Evolutionary conservation across 177 flowering plant species (phyloP).

Genomic region (Vitis hybrid): DNA sequence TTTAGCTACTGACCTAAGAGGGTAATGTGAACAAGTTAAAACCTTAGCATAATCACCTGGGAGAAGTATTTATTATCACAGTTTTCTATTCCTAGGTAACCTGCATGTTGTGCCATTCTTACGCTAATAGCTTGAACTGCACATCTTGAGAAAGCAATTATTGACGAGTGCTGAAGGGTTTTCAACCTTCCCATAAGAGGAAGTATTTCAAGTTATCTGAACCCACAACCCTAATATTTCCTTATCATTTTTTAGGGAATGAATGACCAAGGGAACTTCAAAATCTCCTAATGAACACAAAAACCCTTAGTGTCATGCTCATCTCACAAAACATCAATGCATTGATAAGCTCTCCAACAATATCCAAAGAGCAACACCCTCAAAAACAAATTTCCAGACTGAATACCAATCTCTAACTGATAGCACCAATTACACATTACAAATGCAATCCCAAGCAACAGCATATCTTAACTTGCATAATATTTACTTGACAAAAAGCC

Average conservation of each 20-base stretch:
- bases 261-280: too few relatives aligned
- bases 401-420: neutral
- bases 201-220: neutral
- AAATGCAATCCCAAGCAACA: too few relatives aligned
- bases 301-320: too few relatives aligned
- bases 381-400: neutral
- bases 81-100: neutral
- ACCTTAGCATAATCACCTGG: neutral
- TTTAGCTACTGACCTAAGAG: neutral
- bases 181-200: neutral
- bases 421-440: neutral
- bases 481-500: too few relatives aligned
- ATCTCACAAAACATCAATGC: too few relatives aligned
- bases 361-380: neutral
- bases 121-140: neutral
- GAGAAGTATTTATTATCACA: neutral
- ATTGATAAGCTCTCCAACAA: too few relatives aligned
- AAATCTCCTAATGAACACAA: too few relatives aligned
- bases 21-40: neutral
- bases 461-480: too few relatives aligned
- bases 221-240: neutral
- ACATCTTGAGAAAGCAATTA: neutral
- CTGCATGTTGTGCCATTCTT: neutral
- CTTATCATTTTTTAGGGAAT: too few relatives aligned
- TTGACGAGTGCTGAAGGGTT: neutral